phyloP scores from a whole-genome alignment of 116 monocot genomes.

The Posidonia oceanica region DNA sequence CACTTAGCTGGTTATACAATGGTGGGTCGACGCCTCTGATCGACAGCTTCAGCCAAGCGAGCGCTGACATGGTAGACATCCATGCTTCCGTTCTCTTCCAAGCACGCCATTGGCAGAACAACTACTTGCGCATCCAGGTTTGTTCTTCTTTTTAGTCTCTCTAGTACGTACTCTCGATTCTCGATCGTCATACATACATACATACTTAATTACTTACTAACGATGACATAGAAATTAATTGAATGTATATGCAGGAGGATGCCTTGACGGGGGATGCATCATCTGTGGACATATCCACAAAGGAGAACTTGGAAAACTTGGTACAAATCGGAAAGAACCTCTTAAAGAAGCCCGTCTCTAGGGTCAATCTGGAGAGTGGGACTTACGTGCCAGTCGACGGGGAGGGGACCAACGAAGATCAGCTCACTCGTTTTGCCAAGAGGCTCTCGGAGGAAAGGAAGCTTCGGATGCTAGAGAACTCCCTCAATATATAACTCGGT shows the following conservation, averaged over 20 bases:
- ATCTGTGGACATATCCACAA: background rate
- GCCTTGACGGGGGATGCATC: background rate
- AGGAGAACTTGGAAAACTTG: background rate
- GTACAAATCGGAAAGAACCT: slow-evolving; percentile 1
- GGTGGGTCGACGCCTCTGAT: slow-evolving; percentile 14
- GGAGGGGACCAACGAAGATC: background rate
- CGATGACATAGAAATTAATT: no score
- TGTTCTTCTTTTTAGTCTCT: no score
- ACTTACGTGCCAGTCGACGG: background rate
- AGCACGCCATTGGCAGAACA: slow-evolving; percentile 6
- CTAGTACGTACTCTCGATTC: no score
- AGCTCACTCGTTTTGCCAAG: background rate
- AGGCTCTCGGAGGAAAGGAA: background rate
- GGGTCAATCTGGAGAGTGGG: slow-evolving; percentile 2
- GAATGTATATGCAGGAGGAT: background rate
- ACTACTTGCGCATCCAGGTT: slow-evolving; percentile 32
- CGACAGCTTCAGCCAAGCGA: slow-evolving; percentile 23
- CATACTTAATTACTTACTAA: no score
- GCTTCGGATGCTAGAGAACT: background rate
- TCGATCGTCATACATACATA: no score
- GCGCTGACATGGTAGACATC: slow-evolving; percentile 33
- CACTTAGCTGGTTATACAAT: slow-evolving; percentile 19
- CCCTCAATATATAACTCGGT: no score
- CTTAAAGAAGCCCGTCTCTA: slow-evolving; percentile 8
- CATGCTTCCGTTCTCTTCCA: slow-evolving; percentile 24